Evolutionary conservation across 805 yeast species (phyloP).

Genomic region (Candida sithepensis): DNA sequence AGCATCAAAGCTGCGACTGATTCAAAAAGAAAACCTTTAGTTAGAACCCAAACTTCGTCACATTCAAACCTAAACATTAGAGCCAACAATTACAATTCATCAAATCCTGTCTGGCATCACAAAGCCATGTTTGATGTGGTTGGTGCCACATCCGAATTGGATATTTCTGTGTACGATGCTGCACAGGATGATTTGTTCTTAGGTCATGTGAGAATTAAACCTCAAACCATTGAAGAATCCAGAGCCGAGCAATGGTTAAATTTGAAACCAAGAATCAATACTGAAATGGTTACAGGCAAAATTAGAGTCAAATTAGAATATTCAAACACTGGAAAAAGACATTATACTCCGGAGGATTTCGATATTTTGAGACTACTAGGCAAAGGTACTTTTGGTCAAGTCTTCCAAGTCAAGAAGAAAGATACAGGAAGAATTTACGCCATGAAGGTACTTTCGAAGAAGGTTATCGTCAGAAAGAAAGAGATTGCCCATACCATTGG

Average conservation of each 20-base stretch:
- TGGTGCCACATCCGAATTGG: conserved; percentile 78
- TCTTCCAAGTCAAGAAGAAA: conserved; percentile 87
- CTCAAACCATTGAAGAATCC: conserved; percentile 47
- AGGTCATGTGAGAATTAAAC: conserved; percentile 77
- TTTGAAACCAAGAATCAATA: conserved; percentile 67
- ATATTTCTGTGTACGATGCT: conserved; percentile 88
- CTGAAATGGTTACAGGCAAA: conserved; percentile 75
- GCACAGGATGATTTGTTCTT: conserved; percentile 76
- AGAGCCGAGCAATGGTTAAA: conserved; percentile 67
- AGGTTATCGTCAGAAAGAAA: conserved; percentile 92
- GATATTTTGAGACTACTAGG: conserved; percentile 88
- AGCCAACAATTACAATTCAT: conserved; percentile 27
- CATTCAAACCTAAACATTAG: conserved; percentile 23
- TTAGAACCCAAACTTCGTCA: conserved; percentile 27
- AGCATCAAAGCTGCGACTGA: conserved; percentile 22
- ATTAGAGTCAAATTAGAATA: conserved; percentile 74
- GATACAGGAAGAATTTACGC: conserved; percentile 93
- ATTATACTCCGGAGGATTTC: conserved; percentile 91
- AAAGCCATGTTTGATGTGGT: conserved; percentile 91
- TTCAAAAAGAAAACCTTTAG: conserved; percentile 25
- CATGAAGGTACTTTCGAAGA: conserved; percentile 93
- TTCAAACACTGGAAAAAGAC: conserved; percentile 63
- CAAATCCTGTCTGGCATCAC: conserved; percentile 87
- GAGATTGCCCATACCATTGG: conserved; percentile 98
- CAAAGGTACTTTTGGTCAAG: conserved; percentile 97